Base-by-base conservation (phyloP, 345 rosid species). In the Bruguiera parviflora region DNA sequence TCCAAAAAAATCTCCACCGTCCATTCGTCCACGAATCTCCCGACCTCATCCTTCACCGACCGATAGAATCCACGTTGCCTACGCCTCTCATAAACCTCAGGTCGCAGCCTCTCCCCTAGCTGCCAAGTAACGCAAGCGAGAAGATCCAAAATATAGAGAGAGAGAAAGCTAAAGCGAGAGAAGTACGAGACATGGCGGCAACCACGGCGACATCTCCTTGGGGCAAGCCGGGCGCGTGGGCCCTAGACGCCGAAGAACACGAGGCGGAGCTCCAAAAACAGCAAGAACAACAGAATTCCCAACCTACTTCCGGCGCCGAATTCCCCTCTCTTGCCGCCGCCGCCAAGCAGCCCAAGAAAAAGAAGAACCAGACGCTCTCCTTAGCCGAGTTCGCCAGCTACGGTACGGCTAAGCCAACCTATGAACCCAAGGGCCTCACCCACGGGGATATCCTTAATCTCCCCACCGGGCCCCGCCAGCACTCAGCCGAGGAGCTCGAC, bases 201-300 rank as follows among this genome's bases (percentile, higher is more conserved):
- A 82, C 97, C 29, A 83, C 88, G 0, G 86, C 82, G 22, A 84
- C 96, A 32, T 90, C 99, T 81, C 88, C 88, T 3, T 96, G 99
- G 99, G 79, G 83, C 19, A 96, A 96, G 79, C 93, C 99, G 20
- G 97, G 97, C 32, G 85, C 96, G 9, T 96, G 99, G 98, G 97
- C 99, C 49, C 83, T 86, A 5, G 98, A 90, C 63, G 88, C 97
- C 39, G 97, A 96, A 57, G 90, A 88, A 61, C 81, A 88, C 69
- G 99, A 90, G 61, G 89, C 78, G 0, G 92, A 92, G 39, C 87
- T 85, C 75, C 83, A 77, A 63, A 84, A 82, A 47, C 82, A 88
- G 39, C 66, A 68, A 59, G 67, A 75, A 55, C 76, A 65, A 32
- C 63, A 69, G 43, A 7, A 55, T 32, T 29, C 61, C 46, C 43